Base-by-base conservation (phyloP, 352 stramenopile species). In the Globisporangium orthogonon region DNA sequence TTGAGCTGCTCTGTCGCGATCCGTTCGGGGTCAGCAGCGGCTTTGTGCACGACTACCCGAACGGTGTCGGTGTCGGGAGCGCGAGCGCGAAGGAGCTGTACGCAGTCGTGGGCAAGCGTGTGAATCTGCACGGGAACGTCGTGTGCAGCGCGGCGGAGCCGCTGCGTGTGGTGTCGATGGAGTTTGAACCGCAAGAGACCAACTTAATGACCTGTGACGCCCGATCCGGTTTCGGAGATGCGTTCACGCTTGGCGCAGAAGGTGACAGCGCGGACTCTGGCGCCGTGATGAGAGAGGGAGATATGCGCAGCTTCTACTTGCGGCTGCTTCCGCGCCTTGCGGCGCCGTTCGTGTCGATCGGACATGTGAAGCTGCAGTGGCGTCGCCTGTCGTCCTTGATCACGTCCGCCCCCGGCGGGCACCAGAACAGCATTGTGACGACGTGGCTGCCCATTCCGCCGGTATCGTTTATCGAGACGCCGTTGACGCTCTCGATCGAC, bases 11-110 rank as follows among this genome's bases (percentile, higher is more conserved):
- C 5, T 92, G 83, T 50, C 67, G 74, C 23, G 68, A 89, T 51
- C 78, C 83, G 44, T 89, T 92, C 55, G 48, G 50, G 3, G 67
- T 91, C 50, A 67, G 60, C 40, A 78, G 71, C 33, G 67, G 66
- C 1, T 73, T 91, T 40, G 70, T 87, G 43, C 74, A 89, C 47
- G 82, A 91, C 39, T 89, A 82, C 48, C 71, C 82, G 7, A 81
- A 76, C 29, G 70, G 75, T 17, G 61, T 70, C 14, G 69, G 65
- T 15, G 63, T 64, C 17, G 63, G 58, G 35, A 58, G 56, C 13
- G 52, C 69, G 31, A 57, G 55, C 15, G 52, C 70, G 0, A 82
- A 78, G 50, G 69, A 81, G 14, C 78, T 69, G 1, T 77, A 78
- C 37, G 78, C 78, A 1, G 71, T 85, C 45, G 78, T 92, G 0